Evolutionary conservation across 2,329 filamentous ascomycete species (phyloP).

Genomic region (Magnaporthiopsis rhizophila): DNA sequence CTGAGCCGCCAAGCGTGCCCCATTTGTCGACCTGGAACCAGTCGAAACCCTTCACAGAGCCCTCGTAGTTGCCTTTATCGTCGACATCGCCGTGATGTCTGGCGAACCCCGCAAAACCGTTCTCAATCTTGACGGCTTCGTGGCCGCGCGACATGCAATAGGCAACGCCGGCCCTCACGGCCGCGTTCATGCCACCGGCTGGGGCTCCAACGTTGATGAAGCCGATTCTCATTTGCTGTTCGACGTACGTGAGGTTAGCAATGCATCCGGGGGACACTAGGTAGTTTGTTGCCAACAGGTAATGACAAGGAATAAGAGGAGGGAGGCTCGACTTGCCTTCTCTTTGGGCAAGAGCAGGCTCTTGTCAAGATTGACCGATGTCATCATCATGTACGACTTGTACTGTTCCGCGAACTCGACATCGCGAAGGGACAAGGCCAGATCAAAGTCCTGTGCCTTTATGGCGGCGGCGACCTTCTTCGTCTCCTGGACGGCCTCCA

Average conservation of each 20-base stretch:
- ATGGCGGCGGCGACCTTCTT: slow-evolving; percentile 79
- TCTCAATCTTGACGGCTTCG: slow-evolving; percentile 86
- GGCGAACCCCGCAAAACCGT: slow-evolving; percentile 90
- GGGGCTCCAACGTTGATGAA: slow-evolving; percentile 97
- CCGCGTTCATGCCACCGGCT: slow-evolving; percentile 96
- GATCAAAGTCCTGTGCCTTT: slow-evolving; percentile 74
- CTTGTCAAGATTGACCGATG: slow-evolving; percentile 65
- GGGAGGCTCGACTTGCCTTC: slow-evolving; percentile 44
- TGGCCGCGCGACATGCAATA: slow-evolving; percentile 92
- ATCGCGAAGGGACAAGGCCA: slow-evolving; percentile 81
- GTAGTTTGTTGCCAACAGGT: slow-evolving; percentile 1
- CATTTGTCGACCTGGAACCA: slow-evolving; percentile 95
- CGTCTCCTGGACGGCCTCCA: slow-evolving; percentile 82
- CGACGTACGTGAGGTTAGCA: background rate
- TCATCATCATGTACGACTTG: slow-evolving; percentile 83
- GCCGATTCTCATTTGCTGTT: slow-evolving; percentile 77
- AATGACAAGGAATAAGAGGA: background rate
- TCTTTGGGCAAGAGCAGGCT: slow-evolving; percentile 58
- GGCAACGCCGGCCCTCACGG: slow-evolving; percentile 83
- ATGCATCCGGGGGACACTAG: background rate
- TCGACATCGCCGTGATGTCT: slow-evolving; percentile 72
- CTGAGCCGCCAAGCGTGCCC: slow-evolving; percentile 94
- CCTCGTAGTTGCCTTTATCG: slow-evolving; percentile 47
- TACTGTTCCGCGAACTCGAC: slow-evolving; percentile 93
- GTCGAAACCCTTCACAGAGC: slow-evolving; percentile 74